These are phyloP conservation scores for Penicillium fimorum DNA, from an alignment of 495 filamentous ascomycete genomes.

Conservation along the genomic window DNA sequence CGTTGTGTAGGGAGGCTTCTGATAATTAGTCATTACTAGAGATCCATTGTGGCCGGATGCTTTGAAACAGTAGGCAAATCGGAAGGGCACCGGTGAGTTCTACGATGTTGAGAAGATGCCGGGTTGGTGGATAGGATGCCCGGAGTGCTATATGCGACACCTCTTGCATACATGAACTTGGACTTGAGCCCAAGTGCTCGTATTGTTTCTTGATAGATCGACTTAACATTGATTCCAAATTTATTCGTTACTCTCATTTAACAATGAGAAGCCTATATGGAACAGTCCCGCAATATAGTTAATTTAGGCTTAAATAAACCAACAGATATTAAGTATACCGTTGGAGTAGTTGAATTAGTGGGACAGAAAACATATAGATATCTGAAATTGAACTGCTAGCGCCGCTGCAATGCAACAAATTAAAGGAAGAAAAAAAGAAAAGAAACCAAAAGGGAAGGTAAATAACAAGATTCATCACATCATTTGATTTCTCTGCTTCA, in stretches of 20 bases:
- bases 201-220: neutral
- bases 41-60: neutral
- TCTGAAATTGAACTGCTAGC: constrained; percentile 22
- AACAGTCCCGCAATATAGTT: neutral
- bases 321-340: neutral
- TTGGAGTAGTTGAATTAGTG: constrained; percentile 1
- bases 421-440: constrained; percentile 7
- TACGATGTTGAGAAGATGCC: neutral
- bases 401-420: constrained; percentile 41
- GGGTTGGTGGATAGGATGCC: neutral
- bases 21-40: neutral
- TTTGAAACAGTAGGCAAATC: neutral
- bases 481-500: constrained; percentile 23
- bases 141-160: neutral
- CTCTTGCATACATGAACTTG: neutral
- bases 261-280: neutral
- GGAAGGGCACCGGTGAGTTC: neutral
- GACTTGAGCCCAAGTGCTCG: neutral
- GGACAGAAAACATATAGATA: constrained; percentile 9
- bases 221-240: neutral
- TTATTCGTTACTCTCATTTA: neutral
- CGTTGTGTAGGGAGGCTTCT: no score
- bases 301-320: neutral
- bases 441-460: constrained; percentile 5
- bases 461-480: constrained; percentile 20